Evolutionary conservation across 805 yeast genomes (phyloP).

Genomic region (Candida maris): DNA sequence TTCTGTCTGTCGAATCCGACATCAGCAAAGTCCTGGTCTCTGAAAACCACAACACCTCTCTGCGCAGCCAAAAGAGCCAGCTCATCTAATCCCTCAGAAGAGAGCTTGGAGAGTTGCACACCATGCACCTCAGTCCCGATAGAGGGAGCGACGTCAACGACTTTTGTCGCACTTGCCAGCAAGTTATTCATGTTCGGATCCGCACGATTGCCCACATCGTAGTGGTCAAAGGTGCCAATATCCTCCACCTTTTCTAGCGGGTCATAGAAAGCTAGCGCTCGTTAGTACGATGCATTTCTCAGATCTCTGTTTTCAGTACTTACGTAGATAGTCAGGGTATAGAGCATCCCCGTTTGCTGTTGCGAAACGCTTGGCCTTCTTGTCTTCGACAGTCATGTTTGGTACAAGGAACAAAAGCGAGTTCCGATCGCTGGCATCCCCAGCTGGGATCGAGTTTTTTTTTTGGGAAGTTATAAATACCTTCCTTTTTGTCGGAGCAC

Average conservation of each 20-base stretch:
- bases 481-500: too few species aligned
- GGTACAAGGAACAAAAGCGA: too few species aligned
- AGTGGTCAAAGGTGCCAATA: conserved; percentile 14
- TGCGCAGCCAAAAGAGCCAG: conserved; percentile 65
- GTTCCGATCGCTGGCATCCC: too few species aligned
- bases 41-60: conserved; percentile 63
- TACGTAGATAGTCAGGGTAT: conserved; percentile 16
- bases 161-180: conserved; percentile 29
- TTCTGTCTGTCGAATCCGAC: conserved; percentile 45
- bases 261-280: conserved; percentile 12
- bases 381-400: conserved; percentile 5
- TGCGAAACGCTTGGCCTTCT: conserved; percentile 9
- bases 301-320: not conserved
- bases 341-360: conserved; percentile 10
- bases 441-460: not conserved
- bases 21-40: conserved; percentile 62
- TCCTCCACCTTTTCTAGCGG: conserved; percentile 19
- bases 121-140: conserved; percentile 64
- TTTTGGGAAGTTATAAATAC: too few species aligned
- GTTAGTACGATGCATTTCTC: conserved; percentile 1
- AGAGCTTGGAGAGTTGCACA: conserved; percentile 54
- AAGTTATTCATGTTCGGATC: conserved; percentile 48
- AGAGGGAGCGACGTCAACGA: conserved; percentile 53
- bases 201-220: conserved; percentile 34
- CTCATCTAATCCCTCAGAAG: conserved; percentile 59